Conservation (phyloP, 2,329 filamentous ascomycete species). For the Dryadomyces sulphureus region DNA sequence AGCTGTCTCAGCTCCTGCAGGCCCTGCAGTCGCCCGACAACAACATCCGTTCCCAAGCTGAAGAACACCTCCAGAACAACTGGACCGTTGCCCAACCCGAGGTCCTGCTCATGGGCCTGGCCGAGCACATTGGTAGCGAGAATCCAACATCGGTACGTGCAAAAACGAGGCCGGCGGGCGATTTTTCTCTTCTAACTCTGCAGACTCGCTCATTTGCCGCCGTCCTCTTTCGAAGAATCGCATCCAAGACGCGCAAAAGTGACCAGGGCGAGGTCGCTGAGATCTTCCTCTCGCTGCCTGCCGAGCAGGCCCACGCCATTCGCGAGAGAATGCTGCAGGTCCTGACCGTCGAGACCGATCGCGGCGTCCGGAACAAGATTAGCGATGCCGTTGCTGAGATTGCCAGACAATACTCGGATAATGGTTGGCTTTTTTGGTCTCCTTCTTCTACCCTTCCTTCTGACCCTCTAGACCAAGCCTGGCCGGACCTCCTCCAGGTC, state of each 20-base stretch:
- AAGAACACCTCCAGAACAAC: constrained; percentile 79
- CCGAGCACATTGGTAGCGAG: constrained; percentile 76
- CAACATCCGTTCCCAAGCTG: constrained; percentile 65
- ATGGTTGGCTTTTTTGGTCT: constrained; percentile 42
- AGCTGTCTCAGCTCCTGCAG: constrained; percentile 74
- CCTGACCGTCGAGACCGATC: constrained; percentile 56
- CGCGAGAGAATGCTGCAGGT: constrained; percentile 70
- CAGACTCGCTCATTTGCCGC: constrained; percentile 84
- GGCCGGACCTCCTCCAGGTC: constrained; percentile 75
- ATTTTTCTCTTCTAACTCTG: background rate
- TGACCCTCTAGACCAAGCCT: constrained; percentile 50
- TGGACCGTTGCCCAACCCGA: constrained; percentile 77
- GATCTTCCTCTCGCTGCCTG: constrained; percentile 66
- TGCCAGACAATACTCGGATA: constrained; percentile 86
- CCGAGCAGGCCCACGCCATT: constrained; percentile 62
- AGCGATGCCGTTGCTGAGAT: constrained; percentile 96
- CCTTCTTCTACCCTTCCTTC: background rate
- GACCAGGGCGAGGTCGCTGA: constrained; percentile 59
- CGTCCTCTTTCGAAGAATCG: constrained; percentile 86
- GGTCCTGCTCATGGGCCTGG: constrained; percentile 81
- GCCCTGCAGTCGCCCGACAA: constrained; percentile 88
- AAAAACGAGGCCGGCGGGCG: too few relatives aligned
- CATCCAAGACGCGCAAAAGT: constrained; percentile 74
- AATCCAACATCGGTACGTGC: constrained; percentile 52
- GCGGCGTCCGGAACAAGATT: constrained; percentile 79